These are phyloP conservation scores for Mucor velutinosus DNA, from an alignment of 371 early-diverging fungal genomes.

Conservation along the genomic window DNA sequence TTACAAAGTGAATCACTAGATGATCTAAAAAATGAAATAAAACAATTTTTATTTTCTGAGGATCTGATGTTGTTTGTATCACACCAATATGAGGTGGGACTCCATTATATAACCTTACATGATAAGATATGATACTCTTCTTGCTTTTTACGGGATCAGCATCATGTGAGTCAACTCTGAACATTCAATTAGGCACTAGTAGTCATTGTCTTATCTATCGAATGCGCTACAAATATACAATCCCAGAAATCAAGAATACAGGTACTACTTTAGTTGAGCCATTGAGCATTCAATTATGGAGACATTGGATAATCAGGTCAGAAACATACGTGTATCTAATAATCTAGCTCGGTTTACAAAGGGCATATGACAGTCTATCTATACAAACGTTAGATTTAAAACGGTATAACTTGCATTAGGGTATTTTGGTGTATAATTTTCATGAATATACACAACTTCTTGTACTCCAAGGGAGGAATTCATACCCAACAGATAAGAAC, in stretches of 20 bases:
- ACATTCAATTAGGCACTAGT: neutral
- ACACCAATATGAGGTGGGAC: neutral
- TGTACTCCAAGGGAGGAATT: neutral
- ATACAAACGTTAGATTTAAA: neutral
- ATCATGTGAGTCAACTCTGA: neutral
- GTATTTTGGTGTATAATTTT: neutral
- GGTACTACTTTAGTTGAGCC: neutral
- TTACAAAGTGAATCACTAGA: neutral
- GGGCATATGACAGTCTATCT: neutral
- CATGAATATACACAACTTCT: neutral
- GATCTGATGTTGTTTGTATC: neutral
- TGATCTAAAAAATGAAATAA: neutral
- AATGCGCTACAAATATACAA: neutral
- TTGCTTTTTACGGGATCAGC: neutral
- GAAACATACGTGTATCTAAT: neutral
- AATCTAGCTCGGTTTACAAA: neutral
- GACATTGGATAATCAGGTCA: neutral
- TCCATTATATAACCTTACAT: neutral
- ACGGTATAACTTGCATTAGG: slow-evolving; percentile 4
- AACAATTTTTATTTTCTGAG: neutral
- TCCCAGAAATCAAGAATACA: neutral
- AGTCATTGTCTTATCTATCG: slow-evolving; percentile 8
- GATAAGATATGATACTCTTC: slow-evolving; percentile 3
- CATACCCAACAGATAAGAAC: slow-evolving; percentile 1
- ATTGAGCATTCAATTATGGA: neutral